These are phyloP conservation scores for Tolypocladium cylindrosporum DNA, from an alignment of 2,329 filamentous ascomycete genomes.

Conservation along the genomic window DNA sequence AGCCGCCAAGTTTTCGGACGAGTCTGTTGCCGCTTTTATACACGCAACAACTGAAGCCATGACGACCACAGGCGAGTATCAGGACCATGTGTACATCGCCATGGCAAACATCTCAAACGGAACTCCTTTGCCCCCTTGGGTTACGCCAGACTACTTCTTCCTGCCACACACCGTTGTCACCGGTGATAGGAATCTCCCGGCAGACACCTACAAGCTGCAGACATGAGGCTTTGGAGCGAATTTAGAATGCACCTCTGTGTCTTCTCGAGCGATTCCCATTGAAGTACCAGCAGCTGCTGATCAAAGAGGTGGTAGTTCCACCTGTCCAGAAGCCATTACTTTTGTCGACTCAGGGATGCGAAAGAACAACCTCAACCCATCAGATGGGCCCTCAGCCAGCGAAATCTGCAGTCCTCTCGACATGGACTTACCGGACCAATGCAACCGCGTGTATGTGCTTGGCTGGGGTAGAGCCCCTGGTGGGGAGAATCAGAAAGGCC, in stretches of 20 bases:
- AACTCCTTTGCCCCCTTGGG: slow-evolving; percentile 40
- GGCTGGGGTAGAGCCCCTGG: slow-evolving; percentile 12
- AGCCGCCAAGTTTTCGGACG: neutral
- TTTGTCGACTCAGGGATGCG: neutral
- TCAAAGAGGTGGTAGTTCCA: neutral
- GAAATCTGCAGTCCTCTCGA: neutral
- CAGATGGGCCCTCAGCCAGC: neutral
- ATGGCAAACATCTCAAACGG: slow-evolving; percentile 34
- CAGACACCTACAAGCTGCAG: slow-evolving; percentile 5
- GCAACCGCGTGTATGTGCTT: neutral
- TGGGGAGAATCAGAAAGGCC: neutral
- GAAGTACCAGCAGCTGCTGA: no score
- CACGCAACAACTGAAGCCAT: neutral
- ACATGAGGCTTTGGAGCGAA: slow-evolving; percentile 18
- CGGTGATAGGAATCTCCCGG: neutral
- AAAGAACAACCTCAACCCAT: no score
- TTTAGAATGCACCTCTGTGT: slow-evolving; percentile 10
- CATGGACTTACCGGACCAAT: no score
- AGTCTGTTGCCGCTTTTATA: neutral
- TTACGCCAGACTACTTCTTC: slow-evolving; percentile 33
- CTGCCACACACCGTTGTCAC: slow-evolving; percentile 26
- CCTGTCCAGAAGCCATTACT: neutral
- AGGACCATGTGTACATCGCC: slow-evolving; percentile 15
- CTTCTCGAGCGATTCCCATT: neutral
- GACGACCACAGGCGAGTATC: neutral